phyloP scores from a whole-genome alignment of 2,329 filamentous ascomycete genomes.

The Sarocladiaceae sp. region DNA sequence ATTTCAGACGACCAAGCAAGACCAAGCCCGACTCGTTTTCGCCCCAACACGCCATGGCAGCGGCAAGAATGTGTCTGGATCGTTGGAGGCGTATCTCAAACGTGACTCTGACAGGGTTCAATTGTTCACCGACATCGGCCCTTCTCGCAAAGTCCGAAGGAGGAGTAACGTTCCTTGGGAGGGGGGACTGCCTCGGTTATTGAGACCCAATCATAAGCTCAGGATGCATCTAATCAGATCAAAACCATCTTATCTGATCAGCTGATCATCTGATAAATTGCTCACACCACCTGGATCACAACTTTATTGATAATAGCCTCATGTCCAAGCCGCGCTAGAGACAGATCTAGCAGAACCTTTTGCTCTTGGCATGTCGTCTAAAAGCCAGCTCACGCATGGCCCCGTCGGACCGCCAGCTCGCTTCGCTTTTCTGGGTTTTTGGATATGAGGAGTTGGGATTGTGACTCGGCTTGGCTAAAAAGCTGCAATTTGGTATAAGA shows the following conservation, averaged over 20 bases:
- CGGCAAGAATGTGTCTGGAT: too few relatives aligned
- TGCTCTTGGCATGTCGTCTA: background rate
- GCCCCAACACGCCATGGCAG: background rate
- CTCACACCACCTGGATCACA: constrained; percentile 7
- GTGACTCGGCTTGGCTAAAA: too few relatives aligned
- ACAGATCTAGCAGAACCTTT: background rate
- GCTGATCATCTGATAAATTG: constrained; percentile 16
- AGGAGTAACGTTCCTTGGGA: too few relatives aligned
- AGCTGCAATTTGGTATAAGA: too few relatives aligned
- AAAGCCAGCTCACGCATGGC: constrained; percentile 4
- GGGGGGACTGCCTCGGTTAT: background rate
- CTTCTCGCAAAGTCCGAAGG: background rate
- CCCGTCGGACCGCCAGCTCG: background rate
- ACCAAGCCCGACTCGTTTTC: background rate
- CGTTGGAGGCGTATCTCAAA: too few relatives aligned
- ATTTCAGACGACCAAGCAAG: background rate
- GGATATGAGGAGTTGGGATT: too few relatives aligned
- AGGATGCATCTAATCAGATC: constrained; percentile 22
- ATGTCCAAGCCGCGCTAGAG: background rate
- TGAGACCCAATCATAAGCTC: constrained; percentile 16
- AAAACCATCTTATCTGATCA: constrained; percentile 13
- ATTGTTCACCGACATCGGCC: constrained; percentile 10
- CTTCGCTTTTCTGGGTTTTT: background rate
- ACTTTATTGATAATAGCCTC: background rate
- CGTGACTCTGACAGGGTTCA: too few relatives aligned